Base-by-base conservation (phyloP, 495 filamentous ascomycete species). In the Aspergillus biplanus region DNA sequence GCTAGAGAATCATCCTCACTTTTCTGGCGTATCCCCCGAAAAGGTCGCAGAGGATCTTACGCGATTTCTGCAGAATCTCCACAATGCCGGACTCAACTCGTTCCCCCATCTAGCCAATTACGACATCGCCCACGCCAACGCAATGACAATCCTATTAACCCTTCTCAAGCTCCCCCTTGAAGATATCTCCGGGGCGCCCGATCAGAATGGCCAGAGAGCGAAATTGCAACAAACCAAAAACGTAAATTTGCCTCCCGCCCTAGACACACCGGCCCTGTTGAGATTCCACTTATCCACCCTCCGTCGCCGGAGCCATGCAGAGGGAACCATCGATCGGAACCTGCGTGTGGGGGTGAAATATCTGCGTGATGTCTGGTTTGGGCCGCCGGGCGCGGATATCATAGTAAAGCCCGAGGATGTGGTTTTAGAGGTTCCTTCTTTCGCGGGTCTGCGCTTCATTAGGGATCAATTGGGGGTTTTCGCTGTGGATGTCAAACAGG, bases 121-220 rank as follows among this genome's bases (percentile, higher is more conserved):
- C 27, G 52, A 54, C 11, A 73, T 65, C 59, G 61, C 65, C 35
- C 42, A 63, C 7, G 58, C 59, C 9, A 53, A 65, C 33, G 61
- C 46, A 44, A 70, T 39, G 37, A 39, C 37, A 13, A 39, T 39
- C 37, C 3, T 39, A 39, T 3, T 39, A 1, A 13, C 37, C 13
- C 13, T 39, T 0, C 37, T 39, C 37, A 7, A 39, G 37, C 37
- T 39, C 37, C 37, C 37, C 7, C 3, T 39, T 1, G 37, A 39
- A 39, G 37, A 39, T 13, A 39, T 39, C 37, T 8, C 37, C 1
- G 37, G 37, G 37, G 37, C 1, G 3, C 8, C 37, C 37, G 37
- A 39, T 39, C 37, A 39, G 3, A 13, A 39, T 13, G 37, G 37
- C 8, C 37, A 39, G 13, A 39, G 37, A 39, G 37, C 37, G 13